Conservation (phyloP, 2,329 filamentous ascomycete species). For the Sarocladiaceae sp. region DNA sequence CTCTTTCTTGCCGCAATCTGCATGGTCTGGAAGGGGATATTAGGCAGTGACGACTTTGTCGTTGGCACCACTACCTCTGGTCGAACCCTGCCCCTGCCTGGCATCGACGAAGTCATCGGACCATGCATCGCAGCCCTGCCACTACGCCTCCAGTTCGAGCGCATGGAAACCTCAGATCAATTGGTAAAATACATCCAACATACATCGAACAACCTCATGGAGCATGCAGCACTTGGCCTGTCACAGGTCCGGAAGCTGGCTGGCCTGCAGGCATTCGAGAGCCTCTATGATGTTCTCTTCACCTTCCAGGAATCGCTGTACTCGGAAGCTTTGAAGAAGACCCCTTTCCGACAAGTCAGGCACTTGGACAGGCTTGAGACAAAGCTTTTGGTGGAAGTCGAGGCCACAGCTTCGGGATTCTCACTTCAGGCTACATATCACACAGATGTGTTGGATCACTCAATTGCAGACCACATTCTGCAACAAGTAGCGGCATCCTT, state of each 20-base stretch:
- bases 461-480: background rate
- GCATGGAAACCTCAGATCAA: slow-evolving; percentile 49
- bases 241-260: slow-evolving; percentile 63
- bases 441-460: slow-evolving; percentile 18
- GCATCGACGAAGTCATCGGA: slow-evolving; percentile 70
- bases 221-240: slow-evolving; percentile 60
- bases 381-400: slow-evolving; percentile 69
- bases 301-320: slow-evolving; percentile 76
- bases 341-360: slow-evolving; percentile 47
- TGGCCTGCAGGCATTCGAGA: slow-evolving; percentile 47
- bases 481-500: background rate
- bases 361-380: slow-evolving; percentile 74
- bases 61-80: slow-evolving; percentile 82
- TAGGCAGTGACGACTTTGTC: slow-evolving; percentile 61
- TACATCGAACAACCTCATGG: slow-evolving; percentile 61
- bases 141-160: slow-evolving; percentile 56
- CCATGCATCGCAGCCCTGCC: slow-evolving; percentile 78
- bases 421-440: slow-evolving; percentile 45
- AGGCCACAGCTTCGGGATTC: slow-evolving; percentile 49
- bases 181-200: slow-evolving; percentile 61
- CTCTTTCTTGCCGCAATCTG: slow-evolving; percentile 71
- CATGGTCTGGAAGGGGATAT: slow-evolving; percentile 61
- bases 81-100: slow-evolving; percentile 65
- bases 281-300: slow-evolving; percentile 73
- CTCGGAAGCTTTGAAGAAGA: slow-evolving; percentile 25